phyloP scores from a whole-genome alignment of 306 rosid genomes.

The Vachellia collinsii region DNA sequence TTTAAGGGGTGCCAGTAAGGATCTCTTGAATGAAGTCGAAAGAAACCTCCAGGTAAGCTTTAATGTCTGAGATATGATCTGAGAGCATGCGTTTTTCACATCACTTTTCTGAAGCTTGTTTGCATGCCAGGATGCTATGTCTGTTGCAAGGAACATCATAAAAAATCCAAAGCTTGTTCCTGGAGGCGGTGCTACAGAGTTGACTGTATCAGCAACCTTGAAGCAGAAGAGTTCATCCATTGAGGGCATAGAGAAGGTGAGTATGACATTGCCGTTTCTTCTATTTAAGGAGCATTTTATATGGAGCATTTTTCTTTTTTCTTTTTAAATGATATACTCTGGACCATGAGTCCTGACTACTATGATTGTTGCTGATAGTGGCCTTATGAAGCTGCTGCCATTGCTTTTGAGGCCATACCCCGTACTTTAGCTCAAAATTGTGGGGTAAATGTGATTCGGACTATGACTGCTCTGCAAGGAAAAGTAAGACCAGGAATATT shows the following conservation, averaged over 20 bases:
- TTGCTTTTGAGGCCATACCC: slow-evolving; percentile 97
- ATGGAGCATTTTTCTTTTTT: slow-evolving; percentile 12
- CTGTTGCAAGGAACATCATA: slow-evolving; percentile 77
- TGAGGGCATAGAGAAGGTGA: slow-evolving; percentile 96
- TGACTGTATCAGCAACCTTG: slow-evolving; percentile 89
- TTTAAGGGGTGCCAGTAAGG: slow-evolving; percentile 84
- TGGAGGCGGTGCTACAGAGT: slow-evolving; percentile 96
- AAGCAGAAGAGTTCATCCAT: slow-evolving; percentile 96
- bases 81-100: slow-evolving; percentile 3
- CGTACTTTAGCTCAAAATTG: slow-evolving; percentile 97
- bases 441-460: slow-evolving; percentile 93
- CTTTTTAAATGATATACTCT: neutral
- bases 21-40: slow-evolving; percentile 78
- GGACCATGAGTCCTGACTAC: slow-evolving; percentile 22
- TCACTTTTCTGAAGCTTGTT: slow-evolving; percentile 38
- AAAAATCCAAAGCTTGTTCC: slow-evolving; percentile 85
- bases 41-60: slow-evolving; percentile 78
- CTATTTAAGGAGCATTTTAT: neutral
- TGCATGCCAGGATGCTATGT: slow-evolving; percentile 72
- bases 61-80: slow-evolving; percentile 14
- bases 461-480: slow-evolving; percentile 97
- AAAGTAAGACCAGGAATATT: slow-evolving; percentile 54
- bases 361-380: slow-evolving; percentile 60
- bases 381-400: slow-evolving; percentile 99
- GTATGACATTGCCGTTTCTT: slow-evolving; percentile 6